phyloP scores from a whole-genome alignment of 345 rosid genomes.

The Cardamine occulta region DNA sequence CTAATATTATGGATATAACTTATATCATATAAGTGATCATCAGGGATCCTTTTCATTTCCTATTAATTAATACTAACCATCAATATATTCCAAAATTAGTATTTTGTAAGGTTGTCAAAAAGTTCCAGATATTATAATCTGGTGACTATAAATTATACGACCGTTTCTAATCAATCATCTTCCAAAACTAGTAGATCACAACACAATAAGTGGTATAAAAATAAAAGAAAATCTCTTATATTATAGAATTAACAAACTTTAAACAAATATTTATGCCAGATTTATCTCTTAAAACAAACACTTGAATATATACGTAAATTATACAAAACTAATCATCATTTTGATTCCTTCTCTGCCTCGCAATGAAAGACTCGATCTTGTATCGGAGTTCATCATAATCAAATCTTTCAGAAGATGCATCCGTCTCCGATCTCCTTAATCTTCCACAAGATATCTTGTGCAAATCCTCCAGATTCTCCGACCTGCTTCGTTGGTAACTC shows the following conservation, averaged over 20 bases:
- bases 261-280: slow-evolving; percentile 6
- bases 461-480: slow-evolving; percentile 47
- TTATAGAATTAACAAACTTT: not conserved
- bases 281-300: slow-evolving; percentile 13
- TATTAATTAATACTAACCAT: slow-evolving; percentile 6
- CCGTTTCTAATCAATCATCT: not conserved
- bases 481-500: slow-evolving; percentile 53
- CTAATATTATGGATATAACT: slow-evolving; percentile 10
- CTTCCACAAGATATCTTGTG: slow-evolving; percentile 39
- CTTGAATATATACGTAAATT: slow-evolving; percentile 11
- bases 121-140: not conserved
- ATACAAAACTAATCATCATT: slow-evolving; percentile 54
- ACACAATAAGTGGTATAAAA: not conserved
- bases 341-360: slow-evolving; percentile 69
- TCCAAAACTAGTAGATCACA: slow-evolving; percentile 25
- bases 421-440: slow-evolving; percentile 55
- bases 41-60: slow-evolving; percentile 6
- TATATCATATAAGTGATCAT: not conserved
- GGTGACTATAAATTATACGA: not conserved
- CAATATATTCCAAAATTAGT: not conserved
- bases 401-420: slow-evolving; percentile 40
- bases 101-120: slow-evolving; percentile 1
- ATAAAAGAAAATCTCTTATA: not conserved
- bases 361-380: slow-evolving; percentile 75
- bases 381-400: slow-evolving; percentile 64